Evolutionary conservation across 257 asterid species (phyloP).

Genomic region (Solanum medicagineum): DNA sequence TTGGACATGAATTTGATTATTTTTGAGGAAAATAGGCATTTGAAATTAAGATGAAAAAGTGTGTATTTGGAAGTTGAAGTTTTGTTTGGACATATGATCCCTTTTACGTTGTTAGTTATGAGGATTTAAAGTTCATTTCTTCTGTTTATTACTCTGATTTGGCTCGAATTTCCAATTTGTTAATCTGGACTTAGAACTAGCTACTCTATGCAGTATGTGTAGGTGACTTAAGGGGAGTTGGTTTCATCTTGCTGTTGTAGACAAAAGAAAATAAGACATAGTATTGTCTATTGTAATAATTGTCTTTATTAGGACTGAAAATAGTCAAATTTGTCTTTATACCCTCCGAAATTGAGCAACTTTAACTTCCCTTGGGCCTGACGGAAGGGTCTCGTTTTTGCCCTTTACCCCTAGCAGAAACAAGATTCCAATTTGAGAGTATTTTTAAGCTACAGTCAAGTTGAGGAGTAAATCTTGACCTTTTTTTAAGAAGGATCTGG

Average conservation of each 20-base stretch:
- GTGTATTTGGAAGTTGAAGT: background rate
- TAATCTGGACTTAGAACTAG: background rate
- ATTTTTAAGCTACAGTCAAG: background rate
- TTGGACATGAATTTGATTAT: background rate
- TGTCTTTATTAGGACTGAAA: background rate
- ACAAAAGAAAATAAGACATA: background rate
- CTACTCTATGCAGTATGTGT: background rate
- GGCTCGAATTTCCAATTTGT: background rate
- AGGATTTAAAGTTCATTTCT: background rate
- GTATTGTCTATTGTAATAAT: background rate
- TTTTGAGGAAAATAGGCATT: background rate
- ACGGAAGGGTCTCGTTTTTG: background rate
- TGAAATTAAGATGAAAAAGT: background rate
- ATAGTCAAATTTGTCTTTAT: background rate
- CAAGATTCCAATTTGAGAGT: background rate
- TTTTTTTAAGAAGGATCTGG: background rate
- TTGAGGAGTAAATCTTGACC: background rate
- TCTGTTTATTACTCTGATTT: background rate
- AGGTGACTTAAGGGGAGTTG: background rate
- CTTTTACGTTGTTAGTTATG: background rate
- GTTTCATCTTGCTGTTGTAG: background rate
- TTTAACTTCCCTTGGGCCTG: background rate
- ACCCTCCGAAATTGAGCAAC: background rate
- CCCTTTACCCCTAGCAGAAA: background rate
- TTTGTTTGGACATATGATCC: background rate